Conservation (phyloP, 2,329 filamentous ascomycete species). For the Zalaria sp. region DNA sequence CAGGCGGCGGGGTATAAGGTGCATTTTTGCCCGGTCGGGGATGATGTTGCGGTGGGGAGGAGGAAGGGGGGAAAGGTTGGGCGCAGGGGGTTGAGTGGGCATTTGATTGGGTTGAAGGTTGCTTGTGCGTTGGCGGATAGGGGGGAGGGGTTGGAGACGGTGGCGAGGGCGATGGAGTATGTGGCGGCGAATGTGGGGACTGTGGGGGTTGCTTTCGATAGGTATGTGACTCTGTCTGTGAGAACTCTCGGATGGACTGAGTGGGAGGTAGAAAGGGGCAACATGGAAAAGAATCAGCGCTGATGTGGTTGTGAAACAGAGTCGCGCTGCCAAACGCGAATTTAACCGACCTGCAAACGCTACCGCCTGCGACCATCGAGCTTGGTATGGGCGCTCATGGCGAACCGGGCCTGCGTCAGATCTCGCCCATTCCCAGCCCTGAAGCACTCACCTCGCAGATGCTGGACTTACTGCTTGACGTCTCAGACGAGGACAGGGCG, state of each 20-base stretch:
- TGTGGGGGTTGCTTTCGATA: slow-evolving; percentile 20
- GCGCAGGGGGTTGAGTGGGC: slow-evolving; percentile 46
- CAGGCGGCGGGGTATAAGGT: slow-evolving; percentile 40
- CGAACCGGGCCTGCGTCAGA: slow-evolving; percentile 45
- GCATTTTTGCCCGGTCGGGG: slow-evolving; percentile 46
- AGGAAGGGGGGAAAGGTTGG: slow-evolving; percentile 43
- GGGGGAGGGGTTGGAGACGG: slow-evolving; percentile 17
- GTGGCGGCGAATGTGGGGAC: slow-evolving; percentile 21
- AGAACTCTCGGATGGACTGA: too few species aligned
- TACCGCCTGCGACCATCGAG: slow-evolving; percentile 40
- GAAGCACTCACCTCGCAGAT: slow-evolving; percentile 19
- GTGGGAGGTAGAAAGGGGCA: too few species aligned
- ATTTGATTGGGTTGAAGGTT: slow-evolving; percentile 47
- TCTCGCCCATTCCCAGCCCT: slow-evolving; percentile 30
- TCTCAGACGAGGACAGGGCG: slow-evolving; percentile 18
- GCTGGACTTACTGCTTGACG: slow-evolving; percentile 20
- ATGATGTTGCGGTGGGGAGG: slow-evolving; percentile 50
- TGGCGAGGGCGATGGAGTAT: slow-evolving; percentile 23
- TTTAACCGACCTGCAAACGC: slow-evolving; percentile 44
- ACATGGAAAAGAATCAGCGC: too few species aligned
- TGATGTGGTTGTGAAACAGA: slow-evolving; percentile 5
- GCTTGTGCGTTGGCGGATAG: slow-evolving; percentile 37
- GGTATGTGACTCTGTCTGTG: slow-evolving; percentile 9
- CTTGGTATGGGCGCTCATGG: slow-evolving; percentile 56
- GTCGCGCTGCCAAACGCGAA: slow-evolving; percentile 32